A percentile compares a stretch with the other conserved stretches of the same genome.
These are phyloP conservation scores for Aureobasidium lini DNA, from an alignment of 2,329 filamentous ascomycete genomes.

Conservation along the genomic window DNA sequence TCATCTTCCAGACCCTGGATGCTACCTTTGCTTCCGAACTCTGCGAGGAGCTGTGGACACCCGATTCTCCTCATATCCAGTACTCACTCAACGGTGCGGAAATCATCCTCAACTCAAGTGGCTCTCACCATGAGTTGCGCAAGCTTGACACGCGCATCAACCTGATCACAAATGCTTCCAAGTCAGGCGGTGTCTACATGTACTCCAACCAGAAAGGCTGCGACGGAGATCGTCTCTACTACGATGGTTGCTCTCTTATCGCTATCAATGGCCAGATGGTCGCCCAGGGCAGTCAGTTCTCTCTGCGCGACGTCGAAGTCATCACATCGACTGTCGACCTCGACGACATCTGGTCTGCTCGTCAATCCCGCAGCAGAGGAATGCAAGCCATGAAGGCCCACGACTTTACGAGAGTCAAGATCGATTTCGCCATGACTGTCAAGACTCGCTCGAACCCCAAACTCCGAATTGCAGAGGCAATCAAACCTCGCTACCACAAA, in stretches of 20 bases:
- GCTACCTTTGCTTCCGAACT: slow-evolving; percentile 58
- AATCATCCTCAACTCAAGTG: slow-evolving; percentile 55
- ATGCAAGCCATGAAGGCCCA: slow-evolving; percentile 47
- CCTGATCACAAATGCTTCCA: slow-evolving; percentile 61
- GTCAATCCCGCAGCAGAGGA: slow-evolving; percentile 50
- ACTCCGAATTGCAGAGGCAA: slow-evolving; percentile 25
- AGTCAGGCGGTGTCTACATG: slow-evolving; percentile 53
- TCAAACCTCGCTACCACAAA: slow-evolving; percentile 47
- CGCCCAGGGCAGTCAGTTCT: slow-evolving; percentile 60
- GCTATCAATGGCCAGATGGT: slow-evolving; percentile 55
- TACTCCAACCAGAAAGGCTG: slow-evolving; percentile 56
- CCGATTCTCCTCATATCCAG: slow-evolving; percentile 48
- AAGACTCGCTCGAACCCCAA: slow-evolving; percentile 3
- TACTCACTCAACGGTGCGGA: slow-evolving; percentile 62
- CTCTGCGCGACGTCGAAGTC: slow-evolving; percentile 50
- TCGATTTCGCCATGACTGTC: slow-evolving; percentile 38
- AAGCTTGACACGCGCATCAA: slow-evolving; percentile 57
- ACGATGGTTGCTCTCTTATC: slow-evolving; percentile 57
- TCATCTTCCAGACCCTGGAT: slow-evolving; percentile 53
- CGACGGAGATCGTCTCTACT: slow-evolving; percentile 55
- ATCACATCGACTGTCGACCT: slow-evolving; percentile 51
- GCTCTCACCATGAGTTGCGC: slow-evolving; percentile 59
- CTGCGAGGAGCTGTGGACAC: slow-evolving; percentile 62
- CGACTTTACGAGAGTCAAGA: slow-evolving; percentile 40
- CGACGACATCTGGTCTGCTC: slow-evolving; percentile 60